Evolutionary conservation across 805 yeast genomes (phyloP), one percentile per base, ranked within the genome.

Genomic region (Barnettozyma californica): DNA sequence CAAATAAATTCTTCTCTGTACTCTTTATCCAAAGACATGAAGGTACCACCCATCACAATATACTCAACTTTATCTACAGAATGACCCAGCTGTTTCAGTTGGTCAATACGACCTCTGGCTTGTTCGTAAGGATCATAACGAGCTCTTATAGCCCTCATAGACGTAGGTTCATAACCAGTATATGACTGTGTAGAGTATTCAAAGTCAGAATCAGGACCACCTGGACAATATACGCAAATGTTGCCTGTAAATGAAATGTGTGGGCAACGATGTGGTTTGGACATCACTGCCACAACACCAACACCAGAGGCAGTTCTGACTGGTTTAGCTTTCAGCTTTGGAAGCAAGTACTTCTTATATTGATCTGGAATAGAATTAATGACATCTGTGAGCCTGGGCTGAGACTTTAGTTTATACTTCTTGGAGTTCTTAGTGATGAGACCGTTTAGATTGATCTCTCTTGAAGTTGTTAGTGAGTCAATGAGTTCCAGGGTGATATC

Each of bases 281-380:
- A 91, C 98, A 94, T 94, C 29, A 94, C 98, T 0, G 99, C 99
- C 41, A 94, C 98, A 19, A 94, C 99, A 9, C 99, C 99, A 50
- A 94, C 95, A 59, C 99, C 99, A 10, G 96, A 87, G 0, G 99
- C 99, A 0, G 99, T 94, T 68, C 99, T 78, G 41, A 94, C 98
- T 0, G 99, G 99, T 67, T 94, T 94, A n/a, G 99, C 99, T 68
- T 94, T 88, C 41, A 94, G 74, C 68, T 91, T 91, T 2, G 98
- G 99, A 36, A 94, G 74, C 47, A 94, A 69, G 61, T 90, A 90
- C 64, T 89, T 89, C 67, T 88, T 89, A 68, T 92, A 86, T 63
- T 92, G 97, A 63, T 92, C 97, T 9, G 99, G 99, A 51, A 94
- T 92, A 1, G 98, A 87, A 34, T 89, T 80, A 29, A 94, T 92